Percentiles rank a stretch among this genome's conserved stretches.
Evolutionary conservation across 441 rosid species (phyloP).

Genomic region (Biscutella laevigata): DNA sequence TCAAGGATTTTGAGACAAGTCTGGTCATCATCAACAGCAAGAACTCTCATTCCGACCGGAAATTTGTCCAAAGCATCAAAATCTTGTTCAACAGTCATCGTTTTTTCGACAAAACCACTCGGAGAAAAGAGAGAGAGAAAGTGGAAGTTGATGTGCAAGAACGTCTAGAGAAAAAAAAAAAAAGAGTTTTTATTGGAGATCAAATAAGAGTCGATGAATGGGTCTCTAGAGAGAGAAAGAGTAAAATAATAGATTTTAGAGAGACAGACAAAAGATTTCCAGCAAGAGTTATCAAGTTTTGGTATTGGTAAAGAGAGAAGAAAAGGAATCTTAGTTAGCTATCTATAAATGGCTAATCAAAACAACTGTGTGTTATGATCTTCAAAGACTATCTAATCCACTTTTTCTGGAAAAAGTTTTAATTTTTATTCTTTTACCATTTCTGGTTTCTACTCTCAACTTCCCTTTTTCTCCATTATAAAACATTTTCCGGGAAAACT

Average conservation of each 20-base stretch:
- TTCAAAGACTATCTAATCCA: not conserved
- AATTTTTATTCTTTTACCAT: not conserved
- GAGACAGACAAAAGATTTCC: constrained; percentile 20
- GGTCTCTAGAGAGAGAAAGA: constrained; percentile 11
- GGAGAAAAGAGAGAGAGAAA: constrained; percentile 8
- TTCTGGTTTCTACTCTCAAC: constrained; percentile 5
- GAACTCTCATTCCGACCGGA: constrained; percentile 83
- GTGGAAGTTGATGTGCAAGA: constrained; percentile 22
- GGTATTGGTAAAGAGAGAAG: too few species aligned
- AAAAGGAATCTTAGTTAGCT: constrained; percentile 24
- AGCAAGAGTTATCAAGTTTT: constrained; percentile 17
- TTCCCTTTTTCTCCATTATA: not conserved
- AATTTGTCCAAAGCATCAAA: constrained; percentile 46
- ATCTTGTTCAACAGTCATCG: constrained; percentile 59
- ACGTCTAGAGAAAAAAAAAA: constrained; percentile 18
- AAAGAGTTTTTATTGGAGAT: too few species aligned
- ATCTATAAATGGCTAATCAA: constrained; percentile 19
- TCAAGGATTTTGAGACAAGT: constrained; percentile 69
- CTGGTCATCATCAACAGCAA: constrained; percentile 93
- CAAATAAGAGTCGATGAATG: not conserved
- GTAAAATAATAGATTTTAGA: constrained; percentile 20
- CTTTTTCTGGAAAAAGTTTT: not conserved
- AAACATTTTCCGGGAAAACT: not conserved
- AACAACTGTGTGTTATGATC: constrained; percentile 16
- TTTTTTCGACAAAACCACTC: constrained; percentile 1